phyloP scores from a whole-genome alignment of 805 yeast genomes.

The Naumovozyma baii region DNA sequence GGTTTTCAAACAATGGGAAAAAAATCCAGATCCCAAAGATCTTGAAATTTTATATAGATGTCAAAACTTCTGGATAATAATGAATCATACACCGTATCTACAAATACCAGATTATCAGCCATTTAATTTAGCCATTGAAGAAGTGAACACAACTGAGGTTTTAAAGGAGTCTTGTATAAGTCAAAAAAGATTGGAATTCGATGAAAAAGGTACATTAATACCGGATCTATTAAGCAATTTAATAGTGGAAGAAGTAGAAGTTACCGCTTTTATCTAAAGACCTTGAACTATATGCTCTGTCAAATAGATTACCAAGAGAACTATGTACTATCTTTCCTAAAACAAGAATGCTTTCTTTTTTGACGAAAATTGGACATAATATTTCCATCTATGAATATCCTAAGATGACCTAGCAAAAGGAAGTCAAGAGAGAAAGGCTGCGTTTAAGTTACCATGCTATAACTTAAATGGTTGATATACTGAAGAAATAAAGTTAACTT shows the following conservation, averaged over 20 bases:
- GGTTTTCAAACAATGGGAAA: slow-evolving; percentile 8
- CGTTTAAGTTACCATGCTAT: no score
- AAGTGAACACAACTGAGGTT: slow-evolving; percentile 5
- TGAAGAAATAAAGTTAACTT: no score
- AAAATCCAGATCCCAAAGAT: slow-evolving; percentile 1
- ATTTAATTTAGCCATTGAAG: slow-evolving; percentile 4
- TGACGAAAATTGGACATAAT: no score
- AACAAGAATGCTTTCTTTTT: no score
- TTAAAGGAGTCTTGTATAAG: neutral
- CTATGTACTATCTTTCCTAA: no score
- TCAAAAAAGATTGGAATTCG: slow-evolving; percentile 8
- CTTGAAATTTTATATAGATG: slow-evolving; percentile 9
- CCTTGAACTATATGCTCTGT: no score
- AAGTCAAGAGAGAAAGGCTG: no score
- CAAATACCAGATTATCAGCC: neutral
- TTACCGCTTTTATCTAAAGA: slow-evolving; percentile 11
- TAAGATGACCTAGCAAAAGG: no score
- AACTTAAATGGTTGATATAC: no score
- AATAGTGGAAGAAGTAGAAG: slow-evolving; percentile 24
- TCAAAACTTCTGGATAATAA: slow-evolving; percentile 11
- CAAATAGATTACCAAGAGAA: no score
- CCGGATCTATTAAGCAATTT: slow-evolving; percentile 11
- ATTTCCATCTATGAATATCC: no score
- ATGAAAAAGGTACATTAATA: slow-evolving; percentile 5
- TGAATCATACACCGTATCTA: slow-evolving; percentile 4